These are phyloP conservation scores for Diaporthe ampelina DNA, from an alignment of 2,329 filamentous ascomycete genomes.

Conservation along the genomic window DNA sequence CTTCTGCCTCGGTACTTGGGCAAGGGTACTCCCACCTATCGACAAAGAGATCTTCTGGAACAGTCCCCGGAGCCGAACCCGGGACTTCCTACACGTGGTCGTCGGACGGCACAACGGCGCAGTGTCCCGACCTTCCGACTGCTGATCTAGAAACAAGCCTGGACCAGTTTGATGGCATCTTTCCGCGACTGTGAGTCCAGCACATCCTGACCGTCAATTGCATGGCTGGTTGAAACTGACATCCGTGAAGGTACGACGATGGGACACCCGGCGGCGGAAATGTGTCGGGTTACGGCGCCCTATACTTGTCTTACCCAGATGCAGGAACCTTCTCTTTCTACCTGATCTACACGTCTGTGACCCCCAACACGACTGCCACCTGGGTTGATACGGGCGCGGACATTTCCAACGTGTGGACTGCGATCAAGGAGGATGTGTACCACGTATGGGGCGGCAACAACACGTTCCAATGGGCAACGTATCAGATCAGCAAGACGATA, in stretches of 20 bases:
- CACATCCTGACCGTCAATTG: not conserved
- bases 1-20: constrained; percentile 6
- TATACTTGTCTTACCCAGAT: constrained; percentile 5
- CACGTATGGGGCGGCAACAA: not conserved
- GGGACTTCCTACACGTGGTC: constrained; percentile 27
- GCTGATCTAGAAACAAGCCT: constrained; percentile 30
- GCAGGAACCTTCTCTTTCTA: constrained; percentile 22
- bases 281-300: not conserved
- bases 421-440: constrained; percentile 23
- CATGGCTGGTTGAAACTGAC: not conserved
- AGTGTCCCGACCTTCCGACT: constrained; percentile 10
- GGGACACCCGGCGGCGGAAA: constrained; percentile 1
- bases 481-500: constrained; percentile 26
- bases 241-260: not conserved
- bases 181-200: constrained; percentile 1
- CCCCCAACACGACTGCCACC: constrained; percentile 25
- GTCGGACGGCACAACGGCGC: constrained; percentile 11
- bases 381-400: constrained; percentile 33
- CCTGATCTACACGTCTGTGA: constrained; percentile 24
- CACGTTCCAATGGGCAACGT: constrained; percentile 28
- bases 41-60: constrained; percentile 24
- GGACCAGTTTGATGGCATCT: constrained; percentile 23
- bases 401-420: constrained; percentile 29
- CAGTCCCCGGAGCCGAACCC: constrained; percentile 19
- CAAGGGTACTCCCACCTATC: not conserved